Evolutionary conservation across 2,329 filamentous ascomycete species (phyloP).

Genomic region (Colletotrichum ledebouriae): DNA sequence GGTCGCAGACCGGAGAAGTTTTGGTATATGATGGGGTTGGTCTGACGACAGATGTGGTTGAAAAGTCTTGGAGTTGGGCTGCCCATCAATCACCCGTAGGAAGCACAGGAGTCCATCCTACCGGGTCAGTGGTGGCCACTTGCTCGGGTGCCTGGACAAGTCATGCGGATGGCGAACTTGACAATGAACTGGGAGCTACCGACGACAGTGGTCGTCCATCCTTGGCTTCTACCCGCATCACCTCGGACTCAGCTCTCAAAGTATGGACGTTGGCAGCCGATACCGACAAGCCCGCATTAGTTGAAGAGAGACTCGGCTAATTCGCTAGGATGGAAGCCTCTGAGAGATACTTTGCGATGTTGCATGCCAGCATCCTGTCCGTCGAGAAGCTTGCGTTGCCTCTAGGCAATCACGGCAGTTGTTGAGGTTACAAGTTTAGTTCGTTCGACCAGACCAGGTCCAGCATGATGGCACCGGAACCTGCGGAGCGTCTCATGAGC

Average conservation of each 20-base stretch:
- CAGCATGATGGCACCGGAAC: neutral
- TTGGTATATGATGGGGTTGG: constrained; percentile 72
- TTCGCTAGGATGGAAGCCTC: neutral
- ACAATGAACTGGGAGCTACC: constrained; percentile 22
- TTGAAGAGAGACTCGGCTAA: neutral
- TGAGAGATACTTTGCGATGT: neutral
- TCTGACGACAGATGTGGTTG: constrained; percentile 56
- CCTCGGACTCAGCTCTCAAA: constrained; percentile 38
- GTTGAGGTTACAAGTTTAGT: neutral
- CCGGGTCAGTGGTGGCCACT: constrained; percentile 69
- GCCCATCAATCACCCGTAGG: constrained; percentile 63
- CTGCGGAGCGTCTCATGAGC: neutral
- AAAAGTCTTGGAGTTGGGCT: constrained; percentile 64
- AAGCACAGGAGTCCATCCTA: constrained; percentile 64
- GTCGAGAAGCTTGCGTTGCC: neutral
- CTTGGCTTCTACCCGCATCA: constrained; percentile 40
- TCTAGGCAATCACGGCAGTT: neutral
- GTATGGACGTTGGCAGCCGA: constrained; percentile 37
- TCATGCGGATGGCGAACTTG: constrained; percentile 41
- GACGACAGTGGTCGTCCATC: constrained; percentile 33
- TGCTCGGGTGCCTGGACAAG: constrained; percentile 68
- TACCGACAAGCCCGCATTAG: neutral
- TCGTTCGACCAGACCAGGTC: neutral
- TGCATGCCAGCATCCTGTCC: no score
- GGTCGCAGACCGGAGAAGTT: constrained; percentile 66